Percentiles rank a stretch among this genome's conserved stretches.
Evolutionary conservation across 1,139 yeast genomes (phyloP).

Genomic region (Protomyces gravidus): DNA sequence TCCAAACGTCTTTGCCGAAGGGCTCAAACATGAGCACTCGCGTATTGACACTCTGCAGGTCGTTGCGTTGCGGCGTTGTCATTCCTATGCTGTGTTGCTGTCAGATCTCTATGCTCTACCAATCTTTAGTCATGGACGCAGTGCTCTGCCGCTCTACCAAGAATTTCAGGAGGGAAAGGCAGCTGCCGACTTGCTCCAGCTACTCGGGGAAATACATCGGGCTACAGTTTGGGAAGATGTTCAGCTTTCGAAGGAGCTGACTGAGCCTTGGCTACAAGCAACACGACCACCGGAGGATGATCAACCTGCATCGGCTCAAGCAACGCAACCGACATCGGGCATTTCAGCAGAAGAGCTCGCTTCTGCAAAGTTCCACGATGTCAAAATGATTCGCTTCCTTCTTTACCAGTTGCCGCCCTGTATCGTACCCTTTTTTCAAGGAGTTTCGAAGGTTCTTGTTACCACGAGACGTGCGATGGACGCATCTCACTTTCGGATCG

Average conservation of each 20-base stretch:
- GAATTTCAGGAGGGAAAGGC: constrained; percentile 31
- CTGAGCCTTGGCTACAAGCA: constrained; percentile 34
- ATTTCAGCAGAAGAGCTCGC: constrained; percentile 34
- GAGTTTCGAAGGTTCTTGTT: constrained; percentile 34
- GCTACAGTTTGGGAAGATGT: constrained; percentile 35
- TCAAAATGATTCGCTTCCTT: constrained; percentile 39
- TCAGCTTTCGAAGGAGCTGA: constrained; percentile 29
- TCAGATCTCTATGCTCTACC: constrained; percentile 33
- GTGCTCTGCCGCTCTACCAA: constrained; percentile 33
- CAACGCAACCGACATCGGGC: neutral
- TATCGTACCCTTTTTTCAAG: constrained; percentile 37
- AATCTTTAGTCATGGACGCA: constrained; percentile 31
- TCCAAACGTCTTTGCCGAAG: neutral
- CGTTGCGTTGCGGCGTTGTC: constrained; percentile 16
- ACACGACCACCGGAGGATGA: constrained; percentile 31
- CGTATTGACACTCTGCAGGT: neutral
- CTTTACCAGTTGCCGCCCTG: constrained; percentile 37
- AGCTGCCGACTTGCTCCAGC: constrained; percentile 29
- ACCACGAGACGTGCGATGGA: constrained; percentile 36
- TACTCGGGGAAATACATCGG: constrained; percentile 33
- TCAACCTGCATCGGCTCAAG: constrained; percentile 26
- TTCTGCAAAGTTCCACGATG: constrained; percentile 35
- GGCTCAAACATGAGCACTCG: neutral
- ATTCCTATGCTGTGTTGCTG: constrained; percentile 31
- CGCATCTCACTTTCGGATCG: constrained; percentile 36